Evolutionary conservation across 768 basidiomycete species (phyloP), one percentile per base, ranked within the genome.

Genomic region (Obba rivulosa): DNA sequence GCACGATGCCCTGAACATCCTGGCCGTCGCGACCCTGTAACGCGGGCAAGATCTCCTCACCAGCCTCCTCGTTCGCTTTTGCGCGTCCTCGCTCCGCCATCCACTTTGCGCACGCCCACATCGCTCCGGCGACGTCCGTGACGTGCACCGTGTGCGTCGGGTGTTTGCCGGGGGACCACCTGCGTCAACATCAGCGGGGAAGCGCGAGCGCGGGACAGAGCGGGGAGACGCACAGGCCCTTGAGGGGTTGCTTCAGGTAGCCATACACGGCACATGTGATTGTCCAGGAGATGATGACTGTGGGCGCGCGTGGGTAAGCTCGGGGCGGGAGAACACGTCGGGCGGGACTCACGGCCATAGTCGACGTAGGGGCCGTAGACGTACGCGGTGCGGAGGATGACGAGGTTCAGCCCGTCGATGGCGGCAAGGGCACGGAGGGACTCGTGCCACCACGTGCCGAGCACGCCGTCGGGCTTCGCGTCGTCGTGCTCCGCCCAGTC

Each of bases 391-490:
- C 91, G 77, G 44, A 93, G 62, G 43, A 92, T 78, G 45, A 90
- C 86, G 14, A 92, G 77, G 62, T 90, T 91, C 35, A 92, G 73
- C 89, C 80, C 78, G 52, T 80, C 72, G 48, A 92, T 87, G 4
- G 81, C 79, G 18, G 83, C 87, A 51, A 92, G 63, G 62, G 78
- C 78, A 28, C 90, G 77, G 21, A 87, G 69, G 1, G 86, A 80
- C 69, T 92, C 91, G 56, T 93, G 91, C 87, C 89, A 92, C 91
- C 91, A 93, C 16, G 71, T 79, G 16, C 91, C 90, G 50, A 82
- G 66, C 5, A 80, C 76, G 39, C 81, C 83, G 17, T 71, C 66
- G 10, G 91, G 89, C 59, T 86, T 85, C 41, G 82, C 66, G 48
- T 85, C 81, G 40, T 87, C 83, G 61, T 81, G 84, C 70, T 92